Evolutionary conservation across 192 early-diverging fungal genomes (phyloP).

Genomic region (Kickxella alabastrina): DNA sequence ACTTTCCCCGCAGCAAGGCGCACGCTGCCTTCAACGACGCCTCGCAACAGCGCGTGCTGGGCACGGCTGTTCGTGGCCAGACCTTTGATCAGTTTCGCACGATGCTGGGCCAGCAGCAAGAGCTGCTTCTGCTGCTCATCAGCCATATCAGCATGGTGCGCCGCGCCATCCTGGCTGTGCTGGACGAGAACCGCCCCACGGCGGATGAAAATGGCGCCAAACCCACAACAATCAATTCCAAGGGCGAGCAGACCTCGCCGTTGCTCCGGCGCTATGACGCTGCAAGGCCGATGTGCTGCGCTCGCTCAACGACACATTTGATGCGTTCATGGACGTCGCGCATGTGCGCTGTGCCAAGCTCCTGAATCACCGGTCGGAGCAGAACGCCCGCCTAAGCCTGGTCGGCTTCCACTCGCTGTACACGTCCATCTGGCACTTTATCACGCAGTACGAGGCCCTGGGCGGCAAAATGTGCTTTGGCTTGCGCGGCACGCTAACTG

Average conservation of each 20-base stretch:
- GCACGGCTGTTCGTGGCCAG: conserved; percentile 68
- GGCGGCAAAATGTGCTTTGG: conserved; percentile 89
- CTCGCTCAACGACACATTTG: conserved; percentile 72
- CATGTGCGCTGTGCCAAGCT: conserved; percentile 86
- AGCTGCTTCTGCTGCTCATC: conserved; percentile 68
- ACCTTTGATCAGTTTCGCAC: conserved; percentile 81
- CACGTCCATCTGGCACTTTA: conserved; percentile 76
- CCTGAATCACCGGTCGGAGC: conserved; percentile 81
- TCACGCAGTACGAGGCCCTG: conserved; percentile 68
- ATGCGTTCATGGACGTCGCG: conserved; percentile 77
- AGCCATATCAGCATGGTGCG: conserved; percentile 70
- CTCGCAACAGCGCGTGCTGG: conserved; percentile 44
- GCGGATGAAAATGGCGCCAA: conserved; percentile 6
- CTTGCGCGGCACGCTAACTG: conserved; percentile 77
- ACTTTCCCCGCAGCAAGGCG: conserved; percentile 35
- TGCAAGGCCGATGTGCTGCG: conserved; percentile 52
- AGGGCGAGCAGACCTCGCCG: not conserved
- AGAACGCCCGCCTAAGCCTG: conserved; percentile 82
- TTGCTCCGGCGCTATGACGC: conserved; percentile 13
- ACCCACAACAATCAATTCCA: not conserved
- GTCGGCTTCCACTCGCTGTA: conserved; percentile 85
- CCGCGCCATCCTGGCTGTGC: conserved; percentile 60
- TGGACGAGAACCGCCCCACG: conserved; percentile 59
- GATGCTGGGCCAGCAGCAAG: conserved; percentile 71
- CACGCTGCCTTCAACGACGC: conserved; percentile 35